Conservation (phyloP, 2,329 filamentous ascomycete species). For the Alternaria gansuensis region DNA sequence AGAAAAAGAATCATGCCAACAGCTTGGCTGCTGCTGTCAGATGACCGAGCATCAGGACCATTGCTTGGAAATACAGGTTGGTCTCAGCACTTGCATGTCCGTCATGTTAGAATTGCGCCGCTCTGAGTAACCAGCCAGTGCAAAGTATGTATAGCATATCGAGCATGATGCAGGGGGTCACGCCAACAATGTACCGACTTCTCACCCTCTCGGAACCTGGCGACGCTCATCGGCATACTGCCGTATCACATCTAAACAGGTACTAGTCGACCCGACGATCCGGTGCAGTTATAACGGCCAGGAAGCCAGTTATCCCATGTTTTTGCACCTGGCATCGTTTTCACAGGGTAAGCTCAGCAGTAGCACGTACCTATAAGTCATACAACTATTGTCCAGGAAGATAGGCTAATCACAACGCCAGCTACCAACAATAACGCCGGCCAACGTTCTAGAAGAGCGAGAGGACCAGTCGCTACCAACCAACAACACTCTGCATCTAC, state of each 20-base stretch:
- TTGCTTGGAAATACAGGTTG: background rate
- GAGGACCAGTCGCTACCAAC: background rate
- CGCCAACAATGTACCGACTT: background rate
- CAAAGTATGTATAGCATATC: background rate
- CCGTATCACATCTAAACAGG: background rate
- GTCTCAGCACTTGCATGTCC: background rate
- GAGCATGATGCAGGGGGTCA: background rate
- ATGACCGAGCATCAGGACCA: background rate
- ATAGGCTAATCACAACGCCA: background rate
- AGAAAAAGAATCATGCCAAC: background rate
- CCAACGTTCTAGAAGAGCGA: background rate
- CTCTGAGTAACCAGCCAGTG: background rate
- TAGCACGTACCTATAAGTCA: constrained; percentile 8
- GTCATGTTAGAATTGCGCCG: background rate
- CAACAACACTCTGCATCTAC: background rate
- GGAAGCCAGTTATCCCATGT: background rate
- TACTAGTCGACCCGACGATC: constrained; percentile 6
- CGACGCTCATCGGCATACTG: background rate
- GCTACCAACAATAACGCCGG: background rate
- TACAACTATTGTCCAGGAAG: constrained; percentile 1
- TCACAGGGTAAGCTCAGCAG: background rate
- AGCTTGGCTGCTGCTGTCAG: background rate
- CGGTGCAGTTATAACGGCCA: background rate
- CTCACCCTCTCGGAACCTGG: background rate
- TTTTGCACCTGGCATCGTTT: background rate